Percentiles rank a stretch among this genome's conserved stretches.
These are phyloP conservation scores for Hylodesmum podocarpum DNA, from an alignment of 306 rosid species.

Conservation along the genomic window DNA sequence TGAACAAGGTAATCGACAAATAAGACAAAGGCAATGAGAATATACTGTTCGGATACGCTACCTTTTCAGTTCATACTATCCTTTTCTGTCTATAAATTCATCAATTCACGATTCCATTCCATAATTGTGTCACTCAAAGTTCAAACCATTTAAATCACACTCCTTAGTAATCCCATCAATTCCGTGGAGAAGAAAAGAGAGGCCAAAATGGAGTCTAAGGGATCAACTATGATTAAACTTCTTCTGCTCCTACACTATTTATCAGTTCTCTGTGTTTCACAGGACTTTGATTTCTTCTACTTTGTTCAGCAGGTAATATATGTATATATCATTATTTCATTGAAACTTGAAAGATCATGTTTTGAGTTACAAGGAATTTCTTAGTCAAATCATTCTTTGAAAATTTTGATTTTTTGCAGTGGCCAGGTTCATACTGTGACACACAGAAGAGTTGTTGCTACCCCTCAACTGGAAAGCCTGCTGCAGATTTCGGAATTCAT, in stretches of 20 bases:
- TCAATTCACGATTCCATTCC: background rate
- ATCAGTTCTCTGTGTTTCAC: constrained; percentile 44
- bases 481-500: constrained; percentile 74
- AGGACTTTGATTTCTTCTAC: constrained; percentile 79
- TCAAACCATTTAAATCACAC: background rate
- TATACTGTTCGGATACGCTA: constrained; percentile 4
- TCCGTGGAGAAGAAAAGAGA: background rate
- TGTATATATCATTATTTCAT: too few relatives aligned
- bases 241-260: constrained; percentile 41
- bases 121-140: background rate
- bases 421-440: constrained; percentile 95
- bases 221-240: constrained; percentile 40
- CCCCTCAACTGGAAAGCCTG: constrained; percentile 73
- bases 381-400: background rate
- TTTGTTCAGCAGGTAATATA: constrained; percentile 73
- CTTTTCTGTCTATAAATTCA: constrained; percentile 39
- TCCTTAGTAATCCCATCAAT: background rate
- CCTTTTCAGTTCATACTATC: background rate
- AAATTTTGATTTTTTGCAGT: constrained; percentile 40
- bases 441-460: constrained; percentile 67
- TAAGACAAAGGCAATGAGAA: background rate
- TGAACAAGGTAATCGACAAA: background rate
- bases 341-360: background rate
- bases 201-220: constrained; percentile 34
- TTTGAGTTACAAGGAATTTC: background rate